Conservation (phyloP, 2,329 filamentous ascomycete species). For the Thielaviopsis punctulata region DNA sequence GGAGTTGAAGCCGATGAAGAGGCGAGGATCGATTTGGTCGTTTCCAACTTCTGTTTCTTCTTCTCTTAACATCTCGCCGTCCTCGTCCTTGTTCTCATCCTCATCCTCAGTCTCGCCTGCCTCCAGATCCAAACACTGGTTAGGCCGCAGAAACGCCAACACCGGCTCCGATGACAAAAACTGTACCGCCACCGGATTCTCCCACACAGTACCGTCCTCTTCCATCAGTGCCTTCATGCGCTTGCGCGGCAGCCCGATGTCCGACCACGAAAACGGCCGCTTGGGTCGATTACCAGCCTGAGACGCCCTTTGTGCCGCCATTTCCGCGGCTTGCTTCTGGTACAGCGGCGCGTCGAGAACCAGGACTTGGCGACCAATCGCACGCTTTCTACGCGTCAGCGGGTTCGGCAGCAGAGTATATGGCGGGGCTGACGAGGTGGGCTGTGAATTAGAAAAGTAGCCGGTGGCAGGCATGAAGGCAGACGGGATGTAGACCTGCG, state of each 20-base stretch:
- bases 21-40: slow-evolving; percentile 9
- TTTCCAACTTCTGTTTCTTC: background rate
- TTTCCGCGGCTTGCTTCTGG: slow-evolving; percentile 18
- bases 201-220: slow-evolving; percentile 9
- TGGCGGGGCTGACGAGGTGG: background rate
- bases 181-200: slow-evolving; percentile 8
- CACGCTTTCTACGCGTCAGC: slow-evolving; percentile 7
- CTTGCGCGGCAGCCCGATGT: slow-evolving; percentile 9
- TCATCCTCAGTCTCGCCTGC: background rate
- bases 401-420: background rate
- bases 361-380: slow-evolving; percentile 23
- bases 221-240: slow-evolving; percentile 8
- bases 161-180: slow-evolving; percentile 7
- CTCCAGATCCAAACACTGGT: slow-evolving; percentile 6
- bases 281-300: slow-evolving; percentile 3
- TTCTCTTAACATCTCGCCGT: background rate
- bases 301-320: slow-evolving; percentile 1
- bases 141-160: slow-evolving; percentile 10
- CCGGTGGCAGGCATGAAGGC: slow-evolving; percentile 2
- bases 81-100: background rate
- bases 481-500: slow-evolving; percentile 21
- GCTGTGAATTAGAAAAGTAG: slow-evolving; percentile 1
- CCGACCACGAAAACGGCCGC: slow-evolving; percentile 8
- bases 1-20: slow-evolving; percentile 1
- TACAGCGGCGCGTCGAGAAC: slow-evolving; percentile 35